phyloP scores from a whole-genome alignment of 805 yeast genomes.

The Metahyphopichia silvanorum region DNA sequence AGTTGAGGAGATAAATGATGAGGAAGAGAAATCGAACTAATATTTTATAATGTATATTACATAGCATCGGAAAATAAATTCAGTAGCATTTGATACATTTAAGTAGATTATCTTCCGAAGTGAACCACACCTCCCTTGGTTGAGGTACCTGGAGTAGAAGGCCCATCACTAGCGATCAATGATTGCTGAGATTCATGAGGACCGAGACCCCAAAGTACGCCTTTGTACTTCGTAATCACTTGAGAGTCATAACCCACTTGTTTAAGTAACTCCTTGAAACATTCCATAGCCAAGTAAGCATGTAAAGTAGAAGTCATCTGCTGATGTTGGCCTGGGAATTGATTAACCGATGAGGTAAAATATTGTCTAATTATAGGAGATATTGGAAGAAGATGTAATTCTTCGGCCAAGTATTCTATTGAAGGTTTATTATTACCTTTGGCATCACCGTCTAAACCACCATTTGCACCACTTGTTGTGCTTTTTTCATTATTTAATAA shows the following conservation, averaged over 20 bases:
- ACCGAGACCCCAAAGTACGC: conserved; percentile 52
- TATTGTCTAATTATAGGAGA: conserved; percentile 45
- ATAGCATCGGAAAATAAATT: no score
- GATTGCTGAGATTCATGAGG: conserved; percentile 3
- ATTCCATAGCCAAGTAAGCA: conserved; percentile 61
- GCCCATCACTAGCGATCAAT: conserved; percentile 7
- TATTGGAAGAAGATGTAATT: conserved; percentile 58
- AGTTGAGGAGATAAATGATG: conserved; percentile 16
- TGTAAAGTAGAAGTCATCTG: conserved; percentile 52
- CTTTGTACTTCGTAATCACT: conserved; percentile 37
- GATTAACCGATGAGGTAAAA: conserved; percentile 20
- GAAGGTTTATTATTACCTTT: conserved; percentile 37
- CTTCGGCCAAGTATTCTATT: conserved; percentile 66
- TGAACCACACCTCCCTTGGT: conserved; percentile 22
- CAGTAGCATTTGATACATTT: no score
- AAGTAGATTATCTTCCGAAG: conserved; percentile 22
- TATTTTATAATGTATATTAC: not conserved
- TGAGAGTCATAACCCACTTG: conserved; percentile 19
- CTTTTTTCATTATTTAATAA: conserved; percentile 16
- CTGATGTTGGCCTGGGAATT: conserved; percentile 24
- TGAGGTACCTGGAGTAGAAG: conserved; percentile 22
- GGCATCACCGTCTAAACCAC: conserved; percentile 1
- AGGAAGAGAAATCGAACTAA: conserved; percentile 10
- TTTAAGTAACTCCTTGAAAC: conserved; percentile 54
- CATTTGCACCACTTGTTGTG: conserved; percentile 7